phyloP scores from a whole-genome alignment of 306 rosid species.

The Dryas octopetala region DNA sequence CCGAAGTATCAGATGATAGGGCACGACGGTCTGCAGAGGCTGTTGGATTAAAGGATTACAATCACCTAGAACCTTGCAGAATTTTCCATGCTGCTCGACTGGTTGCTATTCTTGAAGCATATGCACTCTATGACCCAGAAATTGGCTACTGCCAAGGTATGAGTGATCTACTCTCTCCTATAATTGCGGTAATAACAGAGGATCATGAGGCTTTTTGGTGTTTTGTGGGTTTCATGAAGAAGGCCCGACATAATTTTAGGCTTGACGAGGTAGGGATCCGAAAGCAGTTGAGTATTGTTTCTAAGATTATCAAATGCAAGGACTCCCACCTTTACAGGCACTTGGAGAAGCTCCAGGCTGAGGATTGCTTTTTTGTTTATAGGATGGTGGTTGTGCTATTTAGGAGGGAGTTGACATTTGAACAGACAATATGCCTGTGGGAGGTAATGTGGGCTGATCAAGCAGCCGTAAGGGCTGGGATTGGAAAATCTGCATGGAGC shows the following conservation, averaged over 20 bases:
- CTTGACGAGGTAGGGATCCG: conserved; percentile 96
- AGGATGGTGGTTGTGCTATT: conserved; percentile 98
- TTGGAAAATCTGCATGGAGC: conserved; percentile 94
- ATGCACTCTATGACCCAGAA: conserved; percentile 91
- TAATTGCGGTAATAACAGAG: conserved; percentile 70
- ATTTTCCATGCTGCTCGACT: conserved; percentile 90
- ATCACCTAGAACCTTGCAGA: conserved; percentile 78
- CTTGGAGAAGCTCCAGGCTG: conserved; percentile 92
- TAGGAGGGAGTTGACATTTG: conserved; percentile 93
- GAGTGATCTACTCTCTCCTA: conserved; percentile 98
- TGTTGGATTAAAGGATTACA: conserved; percentile 93
- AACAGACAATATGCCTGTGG: conserved; percentile 96
- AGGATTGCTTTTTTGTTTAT: conserved; percentile 97
- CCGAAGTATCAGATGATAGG: conserved; percentile 57
- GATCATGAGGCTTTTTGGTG: conserved; percentile 99
- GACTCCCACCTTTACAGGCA: conserved; percentile 90
- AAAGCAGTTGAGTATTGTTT: conserved; percentile 82
- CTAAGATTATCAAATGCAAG: conserved; percentile 80
- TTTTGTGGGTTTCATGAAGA: conserved; percentile 98
- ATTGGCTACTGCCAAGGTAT: conserved; percentile 99
- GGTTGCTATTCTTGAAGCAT: conserved; percentile 97
- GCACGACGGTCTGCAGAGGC: conserved; percentile 78
- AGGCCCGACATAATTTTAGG: conserved; percentile 98
- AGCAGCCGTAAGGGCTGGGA: conserved; percentile 93
- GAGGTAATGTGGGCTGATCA: conserved; percentile 99